Conservation (phyloP, 495 filamentous ascomycete genomes). For the Pseudotulostoma volvatum region DNA sequence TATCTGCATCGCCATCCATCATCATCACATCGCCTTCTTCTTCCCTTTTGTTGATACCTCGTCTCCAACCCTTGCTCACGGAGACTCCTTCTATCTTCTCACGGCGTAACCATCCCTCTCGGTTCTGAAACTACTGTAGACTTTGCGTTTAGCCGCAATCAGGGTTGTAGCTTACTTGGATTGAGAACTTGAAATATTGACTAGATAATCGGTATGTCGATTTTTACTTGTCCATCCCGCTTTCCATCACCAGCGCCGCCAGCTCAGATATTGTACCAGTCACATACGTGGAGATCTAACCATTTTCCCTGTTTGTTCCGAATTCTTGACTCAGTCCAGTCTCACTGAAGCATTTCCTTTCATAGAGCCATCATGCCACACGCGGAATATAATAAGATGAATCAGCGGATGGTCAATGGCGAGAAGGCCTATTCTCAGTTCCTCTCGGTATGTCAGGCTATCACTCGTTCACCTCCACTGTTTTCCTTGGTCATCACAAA, state of each 20-base stretch:
- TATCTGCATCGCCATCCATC: no score
- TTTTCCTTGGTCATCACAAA: conserved; percentile 1
- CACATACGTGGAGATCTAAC: background rate
- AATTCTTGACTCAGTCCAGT: background rate
- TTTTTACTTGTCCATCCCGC: background rate
- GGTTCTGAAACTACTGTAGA: no score
- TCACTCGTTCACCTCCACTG: background rate
- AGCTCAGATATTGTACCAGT: no score
- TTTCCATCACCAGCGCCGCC: no score
- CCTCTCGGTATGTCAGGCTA: conserved; percentile 33
- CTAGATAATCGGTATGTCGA: background rate
- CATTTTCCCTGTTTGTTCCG: background rate
- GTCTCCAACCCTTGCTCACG: no score
- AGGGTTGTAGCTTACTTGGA: no score
- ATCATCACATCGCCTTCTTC: no score
- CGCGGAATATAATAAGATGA: conserved; percentile 27
- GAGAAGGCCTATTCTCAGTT: conserved; percentile 49
- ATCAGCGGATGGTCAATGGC: conserved; percentile 44
- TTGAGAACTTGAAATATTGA: background rate
- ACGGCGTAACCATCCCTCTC: no score
- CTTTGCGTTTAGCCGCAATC: no score
- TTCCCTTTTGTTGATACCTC: no score
- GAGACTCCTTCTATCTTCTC: no score
- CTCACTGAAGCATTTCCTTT: conserved; percentile 1
- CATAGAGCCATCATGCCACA: conserved; percentile 25